These are phyloP conservation scores for Venturiaceae sp. DNA, from an alignment of 2,329 filamentous ascomycete genomes.

Conservation along the genomic window DNA sequence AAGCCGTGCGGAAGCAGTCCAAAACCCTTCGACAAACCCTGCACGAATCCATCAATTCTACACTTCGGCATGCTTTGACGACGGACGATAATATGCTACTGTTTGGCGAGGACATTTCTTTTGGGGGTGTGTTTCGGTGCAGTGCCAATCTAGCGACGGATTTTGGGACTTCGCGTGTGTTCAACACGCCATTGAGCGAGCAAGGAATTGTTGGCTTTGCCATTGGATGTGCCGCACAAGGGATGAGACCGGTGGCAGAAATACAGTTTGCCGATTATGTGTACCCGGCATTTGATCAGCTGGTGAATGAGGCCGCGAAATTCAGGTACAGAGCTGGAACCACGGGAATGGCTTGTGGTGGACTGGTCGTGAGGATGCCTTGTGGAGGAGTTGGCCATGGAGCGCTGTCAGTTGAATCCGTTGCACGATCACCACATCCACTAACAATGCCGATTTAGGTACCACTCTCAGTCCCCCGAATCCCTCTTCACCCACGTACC, in stretches of 20 bases:
- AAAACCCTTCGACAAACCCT: conserved; percentile 82
- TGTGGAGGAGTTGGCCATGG: conserved; percentile 85
- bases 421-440: background rate
- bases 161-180: conserved; percentile 80
- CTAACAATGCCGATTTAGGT: conserved; percentile 26
- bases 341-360: conserved; percentile 50
- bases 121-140: conserved; percentile 92
- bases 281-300: conserved; percentile 85
- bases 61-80: conserved; percentile 70
- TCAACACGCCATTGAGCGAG: conserved; percentile 91
- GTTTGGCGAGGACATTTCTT: conserved; percentile 95
- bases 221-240: conserved; percentile 80
- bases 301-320: conserved; percentile 90
- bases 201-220: conserved; percentile 93
- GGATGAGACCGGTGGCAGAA: conserved; percentile 87
- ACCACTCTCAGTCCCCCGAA: conserved; percentile 87
- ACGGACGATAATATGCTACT: conserved; percentile 79
- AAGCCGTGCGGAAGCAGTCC: conserved; percentile 53
- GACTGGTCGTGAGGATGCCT: conserved; percentile 82
- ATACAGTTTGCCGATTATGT: conserved; percentile 96
- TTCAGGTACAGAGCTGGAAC: conserved; percentile 64
- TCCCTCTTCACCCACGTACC: conserved; percentile 82
- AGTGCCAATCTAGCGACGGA: conserved; percentile 83
- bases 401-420: conserved; percentile 46
- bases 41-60: conserved; percentile 88